A percentile compares a stretch with the other conserved stretches of the same genome.
Conservation (phyloP, 306 rosid species). For the Cicer yamashitae region DNA sequence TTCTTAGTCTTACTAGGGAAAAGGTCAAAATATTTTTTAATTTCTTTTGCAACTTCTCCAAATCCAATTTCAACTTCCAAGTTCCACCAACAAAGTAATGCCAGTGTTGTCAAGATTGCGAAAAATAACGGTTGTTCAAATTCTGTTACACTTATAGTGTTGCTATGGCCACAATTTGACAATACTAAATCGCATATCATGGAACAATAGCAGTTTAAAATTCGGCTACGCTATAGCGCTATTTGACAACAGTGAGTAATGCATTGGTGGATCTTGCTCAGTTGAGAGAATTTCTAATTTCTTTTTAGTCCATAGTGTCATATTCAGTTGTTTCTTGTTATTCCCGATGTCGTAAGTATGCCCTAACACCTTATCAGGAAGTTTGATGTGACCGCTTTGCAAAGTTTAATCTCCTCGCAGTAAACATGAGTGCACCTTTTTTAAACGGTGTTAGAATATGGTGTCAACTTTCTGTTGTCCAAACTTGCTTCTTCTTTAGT, state of each 20-base stretch:
- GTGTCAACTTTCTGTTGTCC: background rate
- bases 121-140: too few species aligned
- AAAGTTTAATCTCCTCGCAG: background rate
- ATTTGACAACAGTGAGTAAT: background rate
- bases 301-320: background rate
- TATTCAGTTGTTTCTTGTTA: conserved; percentile 5
- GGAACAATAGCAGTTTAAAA: too few species aligned
- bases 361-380: background rate
- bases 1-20: conserved; percentile 27
- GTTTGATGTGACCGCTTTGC: conserved; percentile 13
- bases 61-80: background rate
- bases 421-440: background rate
- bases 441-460: too few species aligned
- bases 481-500: conserved; percentile 37
- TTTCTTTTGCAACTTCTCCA: conserved; percentile 22
- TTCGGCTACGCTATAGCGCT: too few species aligned
- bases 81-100: conserved; percentile 1
- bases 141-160: too few species aligned
- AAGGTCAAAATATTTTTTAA: conserved; percentile 29
- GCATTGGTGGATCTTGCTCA: background rate
- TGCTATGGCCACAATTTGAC: too few species aligned
- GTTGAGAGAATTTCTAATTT: background rate
- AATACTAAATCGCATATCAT: too few species aligned
- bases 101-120: background rate
- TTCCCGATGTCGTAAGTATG: background rate